Evolutionary conservation across 1,284 basidiomycete species (phyloP).

Genomic region (Sphagnurus paluster): DNA sequence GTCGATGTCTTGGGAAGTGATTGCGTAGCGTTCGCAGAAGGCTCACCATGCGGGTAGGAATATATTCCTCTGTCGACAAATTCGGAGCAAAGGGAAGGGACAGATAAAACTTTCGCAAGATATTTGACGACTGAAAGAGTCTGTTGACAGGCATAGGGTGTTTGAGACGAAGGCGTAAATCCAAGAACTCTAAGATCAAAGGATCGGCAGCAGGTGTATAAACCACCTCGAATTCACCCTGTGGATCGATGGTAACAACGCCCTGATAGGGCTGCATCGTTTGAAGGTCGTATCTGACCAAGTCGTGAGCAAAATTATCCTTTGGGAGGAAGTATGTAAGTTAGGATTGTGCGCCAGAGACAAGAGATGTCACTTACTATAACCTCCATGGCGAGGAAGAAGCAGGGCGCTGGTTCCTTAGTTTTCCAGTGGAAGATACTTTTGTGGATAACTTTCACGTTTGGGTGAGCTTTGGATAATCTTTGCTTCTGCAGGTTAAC

Average conservation of each 20-base stretch:
- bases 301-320: slow-evolving; percentile 98
- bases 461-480: slow-evolving; percentile 54
- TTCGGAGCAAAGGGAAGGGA: slow-evolving; percentile 90
- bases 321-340: slow-evolving; percentile 27
- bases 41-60: slow-evolving; percentile 90
- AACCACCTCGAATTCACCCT: slow-evolving; percentile 85
- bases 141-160: slow-evolving; percentile 58
- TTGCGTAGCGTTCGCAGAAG: slow-evolving; percentile 83
- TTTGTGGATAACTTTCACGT: slow-evolving; percentile 74
- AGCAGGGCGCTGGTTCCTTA: slow-evolving; percentile 83
- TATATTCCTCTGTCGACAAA: slow-evolving; percentile 85
- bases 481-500: slow-evolving; percentile 71
- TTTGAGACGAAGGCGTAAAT: slow-evolving; percentile 56
- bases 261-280: slow-evolving; percentile 85
- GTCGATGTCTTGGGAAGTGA: slow-evolving; percentile 88
- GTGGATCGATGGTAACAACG: slow-evolving; percentile 76
- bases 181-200: slow-evolving; percentile 73
- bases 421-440: slow-evolving; percentile 89
- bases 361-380: slow-evolving; percentile 72
- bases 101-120: slow-evolving; percentile 63
- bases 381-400: slow-evolving; percentile 93
- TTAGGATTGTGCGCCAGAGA: too few relatives aligned
- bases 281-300: slow-evolving; percentile 85
- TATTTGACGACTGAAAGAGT: slow-evolving; percentile 54
- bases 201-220: slow-evolving; percentile 89